A percentile compares a stretch with the other conserved stretches of the same genome.
Conservation (phyloP, 1,284 basidiomycete genomes). For the Rhodotorula sp. region DNA sequence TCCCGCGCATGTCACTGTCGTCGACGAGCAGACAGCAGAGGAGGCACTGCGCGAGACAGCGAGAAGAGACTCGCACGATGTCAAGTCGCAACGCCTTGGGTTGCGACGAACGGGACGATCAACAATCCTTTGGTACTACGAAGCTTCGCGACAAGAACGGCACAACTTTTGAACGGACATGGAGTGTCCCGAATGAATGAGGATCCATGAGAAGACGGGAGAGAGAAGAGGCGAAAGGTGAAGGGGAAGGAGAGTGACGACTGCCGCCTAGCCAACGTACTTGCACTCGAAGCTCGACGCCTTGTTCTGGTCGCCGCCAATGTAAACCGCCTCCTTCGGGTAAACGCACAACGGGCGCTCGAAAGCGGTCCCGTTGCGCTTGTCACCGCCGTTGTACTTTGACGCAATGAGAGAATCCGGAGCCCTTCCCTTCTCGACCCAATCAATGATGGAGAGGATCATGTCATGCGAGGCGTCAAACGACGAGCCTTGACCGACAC, state of each 20-base stretch:
- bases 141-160: too few species aligned
- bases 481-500: not conserved
- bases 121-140: too few species aligned
- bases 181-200: not conserved
- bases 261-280: not conserved
- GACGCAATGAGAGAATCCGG: constrained; percentile 28
- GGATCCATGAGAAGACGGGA: not conserved
- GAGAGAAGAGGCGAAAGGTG: too few species aligned
- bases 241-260: too few species aligned
- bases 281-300: constrained; percentile 27
- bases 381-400: constrained; percentile 22
- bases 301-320: constrained; percentile 23
- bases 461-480: constrained; percentile 37
- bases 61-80: too few species aligned
- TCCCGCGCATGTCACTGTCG: too few species aligned
- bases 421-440: constrained; percentile 36
- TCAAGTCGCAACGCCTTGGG: too few species aligned
- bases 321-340: constrained; percentile 22
- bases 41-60: too few species aligned
- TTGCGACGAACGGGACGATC: too few species aligned
- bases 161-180: too few species aligned
- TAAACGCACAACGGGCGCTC: constrained; percentile 26
- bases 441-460: constrained; percentile 35
- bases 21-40: too few species aligned
- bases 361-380: constrained; percentile 13